Base-by-base conservation (phyloP, 2,329 filamentous ascomycete species). In the Aspergillus candidus region DNA sequence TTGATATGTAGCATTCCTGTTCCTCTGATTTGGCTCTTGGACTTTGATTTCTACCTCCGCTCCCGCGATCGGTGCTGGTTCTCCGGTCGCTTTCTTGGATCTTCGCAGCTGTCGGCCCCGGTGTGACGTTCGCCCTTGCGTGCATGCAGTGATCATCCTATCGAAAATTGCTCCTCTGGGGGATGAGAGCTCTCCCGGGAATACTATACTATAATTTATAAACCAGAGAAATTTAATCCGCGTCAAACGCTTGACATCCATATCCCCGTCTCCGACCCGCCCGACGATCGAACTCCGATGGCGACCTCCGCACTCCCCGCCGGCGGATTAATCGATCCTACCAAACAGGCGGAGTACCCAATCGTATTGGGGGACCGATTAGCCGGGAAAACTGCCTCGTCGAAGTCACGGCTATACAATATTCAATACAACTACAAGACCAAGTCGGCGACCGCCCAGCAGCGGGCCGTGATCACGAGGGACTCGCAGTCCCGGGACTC, bases 391-490 rank as follows among this genome's bases (percentile, higher is more conserved):
- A 53, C 57, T 27, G 47, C 50, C 5, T 51, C 50, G 22, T 40
- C 49, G 13, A 43, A 31, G 11, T 51, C 52, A 17, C 54, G 55
- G 14, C 60, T 69, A 38, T 53, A 72, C 48, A 68, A 68, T 39
- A 58, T 73, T 44, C 67, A 68, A 32, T 73, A 72, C 48, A 72
- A 72, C 47, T 69, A 71, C 56, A 71, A 70, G 47, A 67, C 62
- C 49, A 72, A 72, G 40, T 62, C 58, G 35, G 62, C 63, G 27
- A 65, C 67, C 27, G 51, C 64, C 31, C 58, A 62, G 37, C 67
- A 69, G 49, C 63, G 59, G 36, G 61, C 66, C 27, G 59, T 50
- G n/a, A 65, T 71, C 40, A 64, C 62, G 30, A 59, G 55, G 30
- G 59, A 58, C 29, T 56, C 57, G 32, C 56, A 50, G 34, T 65